phyloP scores from a whole-genome alignment of 805 yeast genomes.

The Yamadazyma philogaea region DNA sequence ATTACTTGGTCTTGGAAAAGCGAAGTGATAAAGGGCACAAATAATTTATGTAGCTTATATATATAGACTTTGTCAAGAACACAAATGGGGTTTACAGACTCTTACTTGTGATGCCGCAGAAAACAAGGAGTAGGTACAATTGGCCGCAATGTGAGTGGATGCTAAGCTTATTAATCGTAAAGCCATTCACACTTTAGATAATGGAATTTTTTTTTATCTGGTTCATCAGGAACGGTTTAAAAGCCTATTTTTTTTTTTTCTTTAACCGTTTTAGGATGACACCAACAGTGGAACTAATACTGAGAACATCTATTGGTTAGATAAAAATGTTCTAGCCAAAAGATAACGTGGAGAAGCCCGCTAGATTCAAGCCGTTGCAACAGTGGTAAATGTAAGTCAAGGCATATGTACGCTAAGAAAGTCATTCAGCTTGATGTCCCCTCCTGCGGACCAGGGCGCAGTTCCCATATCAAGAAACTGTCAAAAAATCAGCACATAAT shows the following conservation, averaged over 20 bases:
- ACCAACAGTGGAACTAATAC: constrained; percentile 1
- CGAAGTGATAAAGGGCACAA: not conserved
- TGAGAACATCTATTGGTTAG: not conserved
- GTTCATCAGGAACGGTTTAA: constrained; percentile 4
- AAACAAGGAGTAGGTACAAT: not conserved
- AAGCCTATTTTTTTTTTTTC: not conserved
- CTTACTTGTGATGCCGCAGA: not conserved
- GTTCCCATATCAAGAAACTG: not conserved
- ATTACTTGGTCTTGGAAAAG: not conserved
- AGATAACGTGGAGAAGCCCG: too few relatives aligned
- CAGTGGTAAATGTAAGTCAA: not conserved
- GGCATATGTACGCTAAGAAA: not conserved
- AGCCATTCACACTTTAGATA: not conserved
- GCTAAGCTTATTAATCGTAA: not conserved
- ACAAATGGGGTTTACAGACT: too few relatives aligned
- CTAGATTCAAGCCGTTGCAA: too few relatives aligned
- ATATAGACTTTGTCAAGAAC: not conserved
- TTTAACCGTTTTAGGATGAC: not conserved
- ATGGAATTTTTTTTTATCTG: constrained; percentile 6
- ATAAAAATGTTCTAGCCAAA: not conserved
- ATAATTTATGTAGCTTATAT: not conserved
- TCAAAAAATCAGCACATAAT: not conserved
- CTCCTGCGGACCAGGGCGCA: not conserved
- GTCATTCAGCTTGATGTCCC: not conserved
- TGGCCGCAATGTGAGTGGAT: not conserved